Base-by-base conservation (phyloP, 2,329 filamentous ascomycete genomes). In the Xylaria sp. region DNA sequence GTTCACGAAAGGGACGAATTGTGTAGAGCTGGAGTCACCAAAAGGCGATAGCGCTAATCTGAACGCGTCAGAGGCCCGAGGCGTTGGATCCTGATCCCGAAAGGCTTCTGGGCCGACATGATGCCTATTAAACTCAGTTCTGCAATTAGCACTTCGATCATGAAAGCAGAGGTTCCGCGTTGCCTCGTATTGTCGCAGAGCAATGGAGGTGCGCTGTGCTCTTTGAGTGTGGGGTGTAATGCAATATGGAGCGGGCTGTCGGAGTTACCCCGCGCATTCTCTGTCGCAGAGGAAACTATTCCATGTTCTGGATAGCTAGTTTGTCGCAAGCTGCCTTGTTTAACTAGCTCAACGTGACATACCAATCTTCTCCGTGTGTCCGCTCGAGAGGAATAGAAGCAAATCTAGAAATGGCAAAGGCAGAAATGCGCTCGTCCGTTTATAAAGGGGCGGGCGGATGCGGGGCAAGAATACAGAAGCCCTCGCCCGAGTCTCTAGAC, bases 1-100 rank as follows among this genome's bases (percentile, higher is more conserved):
- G 76, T 91, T 92, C 67, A 90, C 88, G 73, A 96, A 94, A 59
- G 84, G 84, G 63, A 87, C 84, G 77, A 97, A 97, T 23, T 88
- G 87, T 75, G 92, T 92, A 31, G 92, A 91, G 75, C 90, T 92
- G 17, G 92, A 88, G 74, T 98, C 94, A 74, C n/a, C n/a, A 98
- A 85, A 60, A 96, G 82, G 21, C 93, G 95, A 3, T n/a, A 94
- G 92, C 2, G 94, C 96, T 73, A 97, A 93, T 68, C 91, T 87
- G 89, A 94, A 95, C 70, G 86, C 88, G 72, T 90, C 88, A 43
- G 90, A 86, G 17, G 89, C 90, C 74, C 91, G 87, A 4, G 92
- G 92, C 3, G 92, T 96, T 19, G 91, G 90, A 73, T 97, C 92
- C 72, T 91, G 87, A 77, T 95, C 91, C 75, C 80, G 78, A 70